Conservation (phyloP, 345 rosid genomes). For the Bruguiera gymnorhiza region DNA sequence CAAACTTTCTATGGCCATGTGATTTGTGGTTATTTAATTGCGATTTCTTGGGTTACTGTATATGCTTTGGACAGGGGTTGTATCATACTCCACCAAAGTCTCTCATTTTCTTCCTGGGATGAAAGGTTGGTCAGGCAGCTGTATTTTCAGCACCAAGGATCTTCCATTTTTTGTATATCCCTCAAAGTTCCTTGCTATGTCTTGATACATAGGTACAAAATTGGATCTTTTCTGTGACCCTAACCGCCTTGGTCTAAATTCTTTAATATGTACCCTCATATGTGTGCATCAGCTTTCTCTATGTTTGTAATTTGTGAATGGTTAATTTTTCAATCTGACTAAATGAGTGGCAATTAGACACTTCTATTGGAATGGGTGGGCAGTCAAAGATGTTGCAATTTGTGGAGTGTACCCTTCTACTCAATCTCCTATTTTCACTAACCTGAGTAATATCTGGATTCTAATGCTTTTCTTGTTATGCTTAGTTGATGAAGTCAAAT, state of each 20-base stretch:
- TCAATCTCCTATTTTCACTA: constrained; percentile 13
- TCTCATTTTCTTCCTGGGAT: constrained; percentile 80
- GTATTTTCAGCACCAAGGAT: constrained; percentile 62
- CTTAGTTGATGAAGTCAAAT: not conserved
- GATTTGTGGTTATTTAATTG: too few species aligned
- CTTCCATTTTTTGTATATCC: constrained; percentile 86
- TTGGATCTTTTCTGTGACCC: not conserved
- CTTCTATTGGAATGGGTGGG: constrained; percentile 94
- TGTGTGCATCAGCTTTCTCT: too few species aligned
- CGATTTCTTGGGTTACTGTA: constrained; percentile 10
- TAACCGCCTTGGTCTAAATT: not conserved
- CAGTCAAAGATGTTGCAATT: constrained; percentile 88
- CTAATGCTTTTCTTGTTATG: not conserved
- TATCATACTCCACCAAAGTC: constrained; percentile 79
- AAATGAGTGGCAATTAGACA: constrained; percentile 61
- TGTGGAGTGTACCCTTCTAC: constrained; percentile 77
- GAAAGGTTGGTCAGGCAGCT: constrained; percentile 45
- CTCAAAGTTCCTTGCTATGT: constrained; percentile 14
- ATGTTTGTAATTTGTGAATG: too few species aligned
- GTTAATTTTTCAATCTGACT: too few species aligned
- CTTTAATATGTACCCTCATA: too few species aligned
- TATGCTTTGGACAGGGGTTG: constrained; percentile 51
- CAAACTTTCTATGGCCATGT: not conserved
- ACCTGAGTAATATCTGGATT: not conserved
- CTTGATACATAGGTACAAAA: constrained; percentile 8